Conservation (phyloP, 371 early-diverging fungal species). For the Smittium culicis region DNA sequence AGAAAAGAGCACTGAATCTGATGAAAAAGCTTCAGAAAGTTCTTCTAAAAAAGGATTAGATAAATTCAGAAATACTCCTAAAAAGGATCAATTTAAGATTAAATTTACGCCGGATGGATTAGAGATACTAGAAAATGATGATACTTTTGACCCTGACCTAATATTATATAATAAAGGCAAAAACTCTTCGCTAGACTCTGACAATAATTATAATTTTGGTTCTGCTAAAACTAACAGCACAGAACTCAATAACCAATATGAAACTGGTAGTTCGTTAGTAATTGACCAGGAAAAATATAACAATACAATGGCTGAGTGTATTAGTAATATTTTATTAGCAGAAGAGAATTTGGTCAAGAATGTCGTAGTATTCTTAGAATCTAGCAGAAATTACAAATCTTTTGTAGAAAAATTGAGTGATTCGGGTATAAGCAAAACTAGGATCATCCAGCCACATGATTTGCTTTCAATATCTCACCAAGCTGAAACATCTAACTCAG, state of each 20-base stretch:
- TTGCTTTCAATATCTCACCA: background rate
- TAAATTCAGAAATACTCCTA: background rate
- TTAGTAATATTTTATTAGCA: conserved; percentile 7
- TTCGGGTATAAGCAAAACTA: background rate
- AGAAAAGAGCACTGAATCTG: background rate
- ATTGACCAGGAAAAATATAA: conserved; percentile 6
- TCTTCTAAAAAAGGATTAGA: background rate
- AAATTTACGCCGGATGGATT: background rate
- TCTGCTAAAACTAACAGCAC: background rate
- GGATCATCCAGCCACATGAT: background rate
- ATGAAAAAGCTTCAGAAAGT: background rate
- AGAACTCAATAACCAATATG: background rate
- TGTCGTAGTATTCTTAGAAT: conserved; percentile 3
- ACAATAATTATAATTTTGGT: background rate
- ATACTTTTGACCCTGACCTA: background rate
- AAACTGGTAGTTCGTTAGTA: background rate
- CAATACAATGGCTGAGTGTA: conserved; percentile 8
- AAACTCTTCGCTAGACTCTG: background rate
- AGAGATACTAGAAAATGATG: background rate
- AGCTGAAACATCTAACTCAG: background rate
- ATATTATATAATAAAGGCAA: background rate
- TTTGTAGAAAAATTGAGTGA: conserved; percentile 5
- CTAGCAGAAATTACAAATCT: background rate
- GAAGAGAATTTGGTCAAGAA: background rate
- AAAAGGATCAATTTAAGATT: background rate